These are phyloP conservation scores for Scopulariopsis brevicaulis DNA, from an alignment of 2,329 filamentous ascomycete genomes.

Conservation along the genomic window DNA sequence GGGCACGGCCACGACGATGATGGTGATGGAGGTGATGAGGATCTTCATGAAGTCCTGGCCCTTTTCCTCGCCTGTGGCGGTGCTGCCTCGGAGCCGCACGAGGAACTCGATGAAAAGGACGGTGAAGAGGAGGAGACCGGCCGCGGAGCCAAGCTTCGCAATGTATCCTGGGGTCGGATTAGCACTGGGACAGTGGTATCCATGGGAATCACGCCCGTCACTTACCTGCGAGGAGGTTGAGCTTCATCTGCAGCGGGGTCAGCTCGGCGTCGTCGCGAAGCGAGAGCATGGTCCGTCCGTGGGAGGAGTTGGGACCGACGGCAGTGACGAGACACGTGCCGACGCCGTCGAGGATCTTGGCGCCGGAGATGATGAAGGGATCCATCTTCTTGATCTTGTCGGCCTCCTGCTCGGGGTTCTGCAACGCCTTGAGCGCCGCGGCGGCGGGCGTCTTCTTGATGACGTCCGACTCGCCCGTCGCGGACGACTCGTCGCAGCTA, in stretches of 20 bases:
- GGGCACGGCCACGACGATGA: constrained; percentile 48
- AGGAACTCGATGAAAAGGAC: constrained; percentile 11
- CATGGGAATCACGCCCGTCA: not conserved
- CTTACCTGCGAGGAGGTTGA: constrained; percentile 11
- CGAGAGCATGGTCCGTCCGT: constrained; percentile 12
- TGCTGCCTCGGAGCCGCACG: constrained; percentile 17
- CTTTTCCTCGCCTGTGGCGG: constrained; percentile 20
- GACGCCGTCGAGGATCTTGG: constrained; percentile 38
- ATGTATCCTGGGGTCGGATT: constrained; percentile 9
- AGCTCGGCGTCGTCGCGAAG: constrained; percentile 11
- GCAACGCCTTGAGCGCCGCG: constrained; percentile 43
- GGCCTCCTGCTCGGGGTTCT: constrained; percentile 13
- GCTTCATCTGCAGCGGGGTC: constrained; percentile 11
- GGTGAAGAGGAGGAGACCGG: constrained; percentile 10
- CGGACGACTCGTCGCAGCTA: constrained; percentile 61
- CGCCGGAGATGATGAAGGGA: constrained; percentile 50
- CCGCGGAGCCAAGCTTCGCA: constrained; percentile 11
- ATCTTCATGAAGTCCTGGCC: constrained; percentile 38
- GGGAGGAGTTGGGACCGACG: constrained; percentile 10
- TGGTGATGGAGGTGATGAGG: constrained; percentile 32
- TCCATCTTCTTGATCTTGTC: constrained; percentile 35
- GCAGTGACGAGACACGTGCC: constrained; percentile 11
- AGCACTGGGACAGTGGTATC: not conserved
- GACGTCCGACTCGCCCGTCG: constrained; percentile 62
- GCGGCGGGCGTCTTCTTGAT: constrained; percentile 54